A percentile compares a stretch with the other conserved stretches of the same genome.
phyloP scores from a whole-genome alignment of 257 asterid genomes.

The Gentiana straminea region DNA sequence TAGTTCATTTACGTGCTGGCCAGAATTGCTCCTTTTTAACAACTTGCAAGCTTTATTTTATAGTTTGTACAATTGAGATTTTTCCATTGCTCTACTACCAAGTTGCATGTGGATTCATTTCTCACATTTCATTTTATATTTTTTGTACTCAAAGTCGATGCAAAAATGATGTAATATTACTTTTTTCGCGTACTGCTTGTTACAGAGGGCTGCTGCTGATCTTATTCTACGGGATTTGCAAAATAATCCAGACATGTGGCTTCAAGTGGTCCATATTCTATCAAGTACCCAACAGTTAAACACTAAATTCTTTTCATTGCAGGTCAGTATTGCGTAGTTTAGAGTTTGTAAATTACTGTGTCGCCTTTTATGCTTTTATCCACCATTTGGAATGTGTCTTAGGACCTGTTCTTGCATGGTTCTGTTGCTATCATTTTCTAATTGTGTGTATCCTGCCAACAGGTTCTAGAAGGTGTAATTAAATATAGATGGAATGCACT shows the following conservation, averaged over 20 bases:
- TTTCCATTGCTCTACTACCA: too few relatives aligned
- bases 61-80: too few relatives aligned
- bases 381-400: background rate
- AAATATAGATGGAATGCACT: conserved; percentile 98
- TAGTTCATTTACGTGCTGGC: too few relatives aligned
- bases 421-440: too few relatives aligned
- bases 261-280: conserved; percentile 95
- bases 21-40: too few relatives aligned
- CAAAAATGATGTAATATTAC: background rate
- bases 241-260: conserved; percentile 95
- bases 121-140: background rate
- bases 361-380: background rate
- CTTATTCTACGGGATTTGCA: conserved; percentile 90
- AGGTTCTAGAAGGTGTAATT: conserved; percentile 97
- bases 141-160: background rate
- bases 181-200: conserved; percentile 11
- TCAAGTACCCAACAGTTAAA: conserved; percentile 69
- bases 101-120: too few relatives aligned
- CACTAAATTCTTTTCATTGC: conserved; percentile 87
- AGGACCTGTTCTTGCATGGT: background rate
- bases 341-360: background rate
- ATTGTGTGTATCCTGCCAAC: background rate
- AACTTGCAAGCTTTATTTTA: too few relatives aligned
- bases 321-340: conserved; percentile 39
- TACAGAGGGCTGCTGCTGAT: conserved; percentile 84